Conservation (phyloP, 2,329 filamentous ascomycete species). For the Ceratocystis colombiana region DNA sequence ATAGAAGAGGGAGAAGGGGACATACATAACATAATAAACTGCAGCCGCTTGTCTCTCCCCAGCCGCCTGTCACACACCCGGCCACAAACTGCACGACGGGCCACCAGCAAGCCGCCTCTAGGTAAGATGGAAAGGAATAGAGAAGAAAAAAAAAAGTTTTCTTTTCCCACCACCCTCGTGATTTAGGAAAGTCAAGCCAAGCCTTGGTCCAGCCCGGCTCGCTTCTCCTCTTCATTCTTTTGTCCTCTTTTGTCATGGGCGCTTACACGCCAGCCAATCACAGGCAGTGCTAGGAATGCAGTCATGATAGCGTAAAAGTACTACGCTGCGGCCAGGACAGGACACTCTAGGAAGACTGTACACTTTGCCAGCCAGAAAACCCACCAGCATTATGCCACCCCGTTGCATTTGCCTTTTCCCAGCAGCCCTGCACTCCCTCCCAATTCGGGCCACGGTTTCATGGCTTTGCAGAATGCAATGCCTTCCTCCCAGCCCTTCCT, state of each 20-base stretch:
- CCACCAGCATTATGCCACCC: no score
- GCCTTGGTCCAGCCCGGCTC: background rate
- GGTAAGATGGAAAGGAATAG: background rate
- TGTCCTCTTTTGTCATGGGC: conserved; percentile 15
- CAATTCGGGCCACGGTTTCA: no score
- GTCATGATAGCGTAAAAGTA: background rate
- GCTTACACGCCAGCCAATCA: conserved; percentile 25
- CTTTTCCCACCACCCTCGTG: background rate
- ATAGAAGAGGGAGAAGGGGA: background rate
- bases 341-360: no score
- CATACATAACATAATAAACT: background rate
- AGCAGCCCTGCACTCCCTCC: no score
- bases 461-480: background rate
- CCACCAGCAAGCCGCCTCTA: no score
- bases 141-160: conserved; percentile 13
- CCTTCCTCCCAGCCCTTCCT: background rate
- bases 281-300: background rate
- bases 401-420: no score
- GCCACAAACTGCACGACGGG: no score
- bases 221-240: background rate
- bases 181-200: background rate
- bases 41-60: background rate
- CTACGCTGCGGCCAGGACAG: no score
- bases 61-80: background rate
- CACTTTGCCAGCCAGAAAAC: no score